Conservation (phyloP, 257 asterid genomes). For the Solanum corneliomulleri region DNA sequence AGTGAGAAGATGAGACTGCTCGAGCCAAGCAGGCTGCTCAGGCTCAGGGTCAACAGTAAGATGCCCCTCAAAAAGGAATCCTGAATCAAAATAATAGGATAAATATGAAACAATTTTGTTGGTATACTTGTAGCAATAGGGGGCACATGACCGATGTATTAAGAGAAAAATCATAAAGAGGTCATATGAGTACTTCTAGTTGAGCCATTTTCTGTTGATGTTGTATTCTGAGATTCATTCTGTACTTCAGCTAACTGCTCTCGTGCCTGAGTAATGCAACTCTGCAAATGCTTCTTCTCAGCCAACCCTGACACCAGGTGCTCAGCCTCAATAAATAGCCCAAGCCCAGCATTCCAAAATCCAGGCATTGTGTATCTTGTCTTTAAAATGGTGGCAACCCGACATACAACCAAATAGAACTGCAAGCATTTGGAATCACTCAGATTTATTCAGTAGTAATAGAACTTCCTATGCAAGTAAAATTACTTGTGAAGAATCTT, state of each 20-base stretch:
- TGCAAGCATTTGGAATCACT: constrained; percentile 15
- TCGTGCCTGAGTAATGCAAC: constrained; percentile 54
- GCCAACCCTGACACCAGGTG: constrained; percentile 35
- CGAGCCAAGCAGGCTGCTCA: constrained; percentile 83
- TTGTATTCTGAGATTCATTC: constrained; percentile 32
- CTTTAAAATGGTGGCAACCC: constrained; percentile 81
- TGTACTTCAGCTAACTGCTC: constrained; percentile 50
- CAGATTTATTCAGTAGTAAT: not conserved
- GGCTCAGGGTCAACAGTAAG: constrained; percentile 94
- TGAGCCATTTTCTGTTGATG: constrained; percentile 19
- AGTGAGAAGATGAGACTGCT: constrained; percentile 46
- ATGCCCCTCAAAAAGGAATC: constrained; percentile 94
- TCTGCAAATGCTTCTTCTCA: constrained; percentile 53
- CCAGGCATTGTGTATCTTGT: constrained; percentile 88
- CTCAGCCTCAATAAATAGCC: constrained; percentile 64
- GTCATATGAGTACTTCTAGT: constrained; percentile 39
- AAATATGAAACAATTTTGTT: not conserved
- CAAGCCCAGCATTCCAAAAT: constrained; percentile 81
- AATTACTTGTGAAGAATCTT: not conserved
- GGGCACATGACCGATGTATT: not conserved
- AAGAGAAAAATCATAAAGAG: not conserved
- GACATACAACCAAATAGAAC: constrained; percentile 65
- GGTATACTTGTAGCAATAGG: not conserved
- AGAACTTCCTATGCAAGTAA: not conserved
- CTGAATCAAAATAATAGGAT: constrained; percentile 23